Evolutionary conservation across 148 eudicot genomes (phyloP), one percentile per base, ranked within the genome.

Genomic region (Amaranthus palmeri): DNA sequence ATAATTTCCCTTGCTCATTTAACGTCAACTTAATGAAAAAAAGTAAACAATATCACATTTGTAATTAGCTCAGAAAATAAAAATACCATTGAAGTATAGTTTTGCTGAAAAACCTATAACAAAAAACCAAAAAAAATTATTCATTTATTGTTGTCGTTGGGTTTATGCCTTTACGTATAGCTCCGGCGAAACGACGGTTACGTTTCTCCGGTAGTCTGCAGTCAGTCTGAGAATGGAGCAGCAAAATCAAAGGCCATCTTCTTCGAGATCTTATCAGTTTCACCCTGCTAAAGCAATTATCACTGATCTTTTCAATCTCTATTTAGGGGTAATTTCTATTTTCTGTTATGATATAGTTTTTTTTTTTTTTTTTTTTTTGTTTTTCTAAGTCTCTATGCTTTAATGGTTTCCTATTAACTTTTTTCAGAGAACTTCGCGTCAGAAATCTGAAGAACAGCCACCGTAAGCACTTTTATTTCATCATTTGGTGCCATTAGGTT

Each of bases 281-380:
- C 96, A 89, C 74, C 96, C 98, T 0, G 88, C 97, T 8, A 83
- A 86, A 68, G 72, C 92, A 49, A 72, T 81, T 68, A 83, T 93
- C 67, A 76, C 82, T 77, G 89, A 93, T 71, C 96, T 93, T 77
- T 89, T 93, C 90, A 89, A 87, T 65, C 90, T 87, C 25, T 93
- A 91, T 82, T 81, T 91, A 52, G 96, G 97, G 74, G 96, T 88
- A 78, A 49, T 6, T 62, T 47, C 15, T 64, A n/a, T 36, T 41
- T 5, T 10, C 0, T 69, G 3, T 25, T 55, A 54, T 18, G 2
- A 46, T 48, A 42, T 40, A 12, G 4, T 15, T 11, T 0, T 59
- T 43, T 5, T 18, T 42, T 50, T 8, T 7, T 15, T 11, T 0
- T 59, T 43, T 5, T 18, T 42, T 50, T 8, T 49, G 47, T 7